These are phyloP conservation scores for Sporopachydermia cereana DNA, from an alignment of 1,139 yeast species.

Conservation along the genomic window DNA sequence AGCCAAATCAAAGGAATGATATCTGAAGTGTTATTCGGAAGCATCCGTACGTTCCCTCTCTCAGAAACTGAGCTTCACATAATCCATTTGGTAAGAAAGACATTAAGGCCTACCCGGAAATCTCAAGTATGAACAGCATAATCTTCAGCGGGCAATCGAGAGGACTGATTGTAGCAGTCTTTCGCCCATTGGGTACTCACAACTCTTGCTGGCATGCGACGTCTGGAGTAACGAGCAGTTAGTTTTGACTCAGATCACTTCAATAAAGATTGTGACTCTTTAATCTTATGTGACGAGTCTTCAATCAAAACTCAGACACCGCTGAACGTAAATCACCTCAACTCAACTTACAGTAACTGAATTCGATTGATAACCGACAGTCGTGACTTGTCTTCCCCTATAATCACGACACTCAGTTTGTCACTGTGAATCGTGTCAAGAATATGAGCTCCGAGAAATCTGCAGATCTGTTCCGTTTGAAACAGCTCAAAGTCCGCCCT, in stretches of 20 bases:
- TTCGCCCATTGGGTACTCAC: slow-evolving; percentile 19
- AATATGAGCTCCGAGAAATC: background rate
- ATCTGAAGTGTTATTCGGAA: no score
- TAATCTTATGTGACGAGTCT: background rate
- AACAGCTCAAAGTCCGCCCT: background rate
- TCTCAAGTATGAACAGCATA: background rate
- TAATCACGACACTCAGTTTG: slow-evolving; percentile 22
- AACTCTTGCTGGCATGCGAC: slow-evolving; percentile 11
- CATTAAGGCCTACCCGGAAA: no score
- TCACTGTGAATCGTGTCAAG: slow-evolving; percentile 12
- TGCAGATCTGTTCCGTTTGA: background rate
- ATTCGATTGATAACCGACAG: slow-evolving; percentile 8
- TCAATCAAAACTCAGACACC: slow-evolving; percentile 9
- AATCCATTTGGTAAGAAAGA: no score
- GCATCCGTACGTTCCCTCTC: no score
- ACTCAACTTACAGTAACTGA: slow-evolving; percentile 5
- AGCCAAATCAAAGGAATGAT: no score
- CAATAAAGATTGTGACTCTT: no score
- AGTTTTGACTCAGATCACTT: no score
- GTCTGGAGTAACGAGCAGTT: background rate
- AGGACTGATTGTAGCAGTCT: slow-evolving; percentile 17
- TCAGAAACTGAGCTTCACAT: no score
- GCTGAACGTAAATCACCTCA: slow-evolving; percentile 12
- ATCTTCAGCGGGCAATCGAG: slow-evolving; percentile 15
- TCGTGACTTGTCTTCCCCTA: slow-evolving; percentile 11